These are phyloP conservation scores for Monilinia fructigena DNA, from an alignment of 2,329 filamentous ascomycete species.

Conservation along the genomic window DNA sequence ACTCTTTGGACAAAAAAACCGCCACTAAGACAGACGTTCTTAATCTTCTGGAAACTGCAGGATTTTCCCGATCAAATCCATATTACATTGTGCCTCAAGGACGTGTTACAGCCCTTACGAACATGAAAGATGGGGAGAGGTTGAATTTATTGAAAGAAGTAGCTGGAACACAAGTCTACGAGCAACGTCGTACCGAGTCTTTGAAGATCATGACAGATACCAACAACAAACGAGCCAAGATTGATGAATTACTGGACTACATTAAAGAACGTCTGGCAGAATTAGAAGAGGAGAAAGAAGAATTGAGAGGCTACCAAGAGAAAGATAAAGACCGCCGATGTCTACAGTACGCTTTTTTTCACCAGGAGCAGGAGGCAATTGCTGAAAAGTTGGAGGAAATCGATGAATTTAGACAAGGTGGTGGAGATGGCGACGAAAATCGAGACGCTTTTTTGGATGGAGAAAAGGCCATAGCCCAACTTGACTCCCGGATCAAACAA, in stretches of 20 bases:
- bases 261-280: constrained; percentile 88
- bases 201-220: constrained; percentile 97
- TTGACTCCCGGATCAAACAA: constrained; percentile 77
- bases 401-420: constrained; percentile 76
- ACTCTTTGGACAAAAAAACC: constrained; percentile 95
- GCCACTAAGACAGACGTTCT: constrained; percentile 92
- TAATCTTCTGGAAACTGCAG: constrained; percentile 91
- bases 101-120: constrained; percentile 90
- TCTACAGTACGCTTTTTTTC: constrained; percentile 91
- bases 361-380: constrained; percentile 81
- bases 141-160: constrained; percentile 92
- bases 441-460: constrained; percentile 73
- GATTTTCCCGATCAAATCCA: constrained; percentile 94
- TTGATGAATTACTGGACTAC: constrained; percentile 86
- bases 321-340: constrained; percentile 90
- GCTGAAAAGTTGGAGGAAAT: constrained; percentile 76
- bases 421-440: constrained; percentile 80
- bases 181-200: constrained; percentile 85
- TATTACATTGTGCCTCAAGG: constrained; percentile 99
- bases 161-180: constrained; percentile 96
- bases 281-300: constrained; percentile 95
- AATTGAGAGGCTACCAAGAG: constrained; percentile 88
- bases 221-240: constrained; percentile 89
- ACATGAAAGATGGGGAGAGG: constrained; percentile 96
- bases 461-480: constrained; percentile 72